Evolutionary conservation across 2,329 filamentous ascomycete genomes (phyloP).

Genomic region (Aspergillus piperis): DNA sequence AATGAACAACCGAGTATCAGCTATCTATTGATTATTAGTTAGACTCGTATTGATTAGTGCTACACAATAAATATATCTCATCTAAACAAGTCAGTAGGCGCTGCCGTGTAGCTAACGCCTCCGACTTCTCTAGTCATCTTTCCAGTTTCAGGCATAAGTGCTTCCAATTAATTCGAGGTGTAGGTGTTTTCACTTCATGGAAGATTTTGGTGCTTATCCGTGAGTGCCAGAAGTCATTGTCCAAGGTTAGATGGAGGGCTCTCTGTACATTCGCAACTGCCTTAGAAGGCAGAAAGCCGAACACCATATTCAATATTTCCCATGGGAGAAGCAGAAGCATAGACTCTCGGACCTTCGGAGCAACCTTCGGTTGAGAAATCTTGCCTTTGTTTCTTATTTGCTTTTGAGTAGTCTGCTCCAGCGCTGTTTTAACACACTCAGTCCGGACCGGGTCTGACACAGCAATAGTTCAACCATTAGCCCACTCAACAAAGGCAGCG

Average conservation of each 20-base stretch:
- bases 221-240: background rate
- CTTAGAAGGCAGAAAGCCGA: background rate
- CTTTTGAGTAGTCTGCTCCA: background rate
- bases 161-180: background rate
- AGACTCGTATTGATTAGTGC: too few species aligned
- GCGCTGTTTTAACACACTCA: background rate
- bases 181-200: background rate
- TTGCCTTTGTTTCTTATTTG: background rate
- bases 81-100: background rate
- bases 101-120: background rate
- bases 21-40: too few species aligned
- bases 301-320: background rate
- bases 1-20: too few species aligned
- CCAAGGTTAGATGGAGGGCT: background rate
- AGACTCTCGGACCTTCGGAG: too few species aligned
- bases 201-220: background rate
- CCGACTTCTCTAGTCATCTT: background rate
- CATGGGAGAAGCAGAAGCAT: background rate
- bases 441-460: background rate
- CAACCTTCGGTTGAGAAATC: background rate
- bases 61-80: background rate
- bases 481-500: background rate
- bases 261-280: background rate
- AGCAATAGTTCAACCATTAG: background rate
- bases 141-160: background rate